These are phyloP conservation scores for Cryptococcus hybrid DNA, from an alignment of 1,284 basidiomycete genomes.

Conservation along the genomic window DNA sequence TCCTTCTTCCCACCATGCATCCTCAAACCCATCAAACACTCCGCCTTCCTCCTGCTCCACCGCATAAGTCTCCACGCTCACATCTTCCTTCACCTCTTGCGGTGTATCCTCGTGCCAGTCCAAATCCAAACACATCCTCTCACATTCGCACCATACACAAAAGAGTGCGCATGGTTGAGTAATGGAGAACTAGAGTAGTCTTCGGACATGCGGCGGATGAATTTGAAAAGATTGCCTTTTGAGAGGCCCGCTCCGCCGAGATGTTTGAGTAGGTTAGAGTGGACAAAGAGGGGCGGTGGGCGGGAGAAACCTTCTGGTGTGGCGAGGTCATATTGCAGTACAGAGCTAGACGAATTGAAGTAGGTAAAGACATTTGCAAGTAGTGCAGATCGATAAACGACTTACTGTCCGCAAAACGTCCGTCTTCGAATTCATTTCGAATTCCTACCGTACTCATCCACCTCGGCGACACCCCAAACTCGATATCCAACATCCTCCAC, in stretches of 20 bases:
- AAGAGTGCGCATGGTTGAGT: constrained; percentile 43
- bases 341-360: constrained; percentile 17
- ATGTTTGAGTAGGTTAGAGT: constrained; percentile 54
- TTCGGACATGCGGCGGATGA: constrained; percentile 39
- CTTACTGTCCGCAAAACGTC: constrained; percentile 52
- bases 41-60: constrained; percentile 32
- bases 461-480: constrained; percentile 46
- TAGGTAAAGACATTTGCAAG: neutral
- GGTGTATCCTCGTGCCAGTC: constrained; percentile 42
- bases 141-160: constrained; percentile 43
- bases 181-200: constrained; percentile 27
- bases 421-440: neutral
- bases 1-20: constrained; percentile 32
- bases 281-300: constrained; percentile 41
- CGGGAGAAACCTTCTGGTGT: constrained; percentile 17
- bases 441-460: constrained; percentile 50
- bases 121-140: constrained; percentile 48
- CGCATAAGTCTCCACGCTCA: constrained; percentile 19
- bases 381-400: neutral
- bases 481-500: constrained; percentile 49
- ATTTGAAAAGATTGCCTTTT: constrained; percentile 39
- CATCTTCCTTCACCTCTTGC: constrained; percentile 17
- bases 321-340: constrained; percentile 45
- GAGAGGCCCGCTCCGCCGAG: constrained; percentile 22
- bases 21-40: constrained; percentile 44